Base-by-base conservation (phyloP, 2,329 filamentous ascomycete genomes). In the Pyricularia pennisetigena region DNA sequence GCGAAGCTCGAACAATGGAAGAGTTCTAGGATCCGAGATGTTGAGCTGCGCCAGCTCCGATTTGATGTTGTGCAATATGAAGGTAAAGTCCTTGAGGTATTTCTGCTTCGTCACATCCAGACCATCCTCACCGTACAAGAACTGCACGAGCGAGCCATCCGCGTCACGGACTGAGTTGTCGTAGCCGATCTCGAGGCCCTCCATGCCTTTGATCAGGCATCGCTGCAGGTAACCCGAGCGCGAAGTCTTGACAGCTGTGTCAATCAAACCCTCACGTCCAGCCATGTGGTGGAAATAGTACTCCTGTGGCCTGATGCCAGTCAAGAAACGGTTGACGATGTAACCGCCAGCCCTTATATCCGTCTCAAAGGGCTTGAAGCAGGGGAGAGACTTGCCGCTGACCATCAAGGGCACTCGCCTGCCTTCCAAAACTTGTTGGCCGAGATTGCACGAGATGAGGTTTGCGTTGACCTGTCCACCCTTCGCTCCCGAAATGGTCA, bases 281-380 rank as follows among this genome's bases (percentile, higher is more conserved):
- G 94, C 95, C 96, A 99, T 99, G 79, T 96, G 93, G 86, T 99
- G 95, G 83, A 99, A 99, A 78, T 94, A 99, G 78, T 97, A 99
- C 77, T 99, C 96, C 75, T 99, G 95, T 4, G 95, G 95, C 68
- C 94, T 89, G 70, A 99, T 95, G 70, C 95, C 95, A 28, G 96
- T 99, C 83, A 99, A 90, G 86, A 99, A 99, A 77, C 95, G 93
- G 75, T 96, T 93, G 66, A 92, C 91, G 71, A 99, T 92, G 79
- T 97, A 99, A 23, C 95, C 95, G 74, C 94, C 94, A 67, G 95
- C 95, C 73, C 93, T 86, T 7, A 97, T 86, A 72, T 93, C 88
- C 0, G 94, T 94, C 73, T 99, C 95, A 74, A 91, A 98, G 0
- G 94, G 91, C 74, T 88, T 91, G 81, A 98, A 99, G 74, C 94